A percentile compares a stretch with the other conserved stretches of the same genome.
Evolutionary conservation across 2,329 filamentous ascomycete species (phyloP).

Genomic region (Exophiala sp.): DNA sequence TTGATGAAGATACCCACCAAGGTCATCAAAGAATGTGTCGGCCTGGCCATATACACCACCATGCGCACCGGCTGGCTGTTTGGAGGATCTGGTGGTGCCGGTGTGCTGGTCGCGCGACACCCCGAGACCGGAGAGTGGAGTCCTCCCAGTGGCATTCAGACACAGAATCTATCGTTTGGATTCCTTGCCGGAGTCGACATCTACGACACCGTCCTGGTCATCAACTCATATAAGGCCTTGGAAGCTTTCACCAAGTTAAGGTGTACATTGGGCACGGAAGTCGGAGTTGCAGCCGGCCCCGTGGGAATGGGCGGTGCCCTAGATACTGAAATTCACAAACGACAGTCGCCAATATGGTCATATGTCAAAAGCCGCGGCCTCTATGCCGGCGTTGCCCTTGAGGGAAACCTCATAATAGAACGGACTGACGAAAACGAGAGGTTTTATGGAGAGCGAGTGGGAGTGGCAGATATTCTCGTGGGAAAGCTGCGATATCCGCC

Average conservation of each 20-base stretch:
- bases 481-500: slow-evolving; percentile 56
- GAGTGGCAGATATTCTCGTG: slow-evolving; percentile 57
- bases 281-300: slow-evolving; percentile 70
- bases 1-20: slow-evolving; percentile 78
- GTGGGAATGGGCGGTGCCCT: slow-evolving; percentile 68
- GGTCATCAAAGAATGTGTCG: slow-evolving; percentile 83
- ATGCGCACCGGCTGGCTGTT: slow-evolving; percentile 92
- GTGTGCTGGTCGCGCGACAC: slow-evolving; percentile 75
- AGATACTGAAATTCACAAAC: slow-evolving; percentile 62
- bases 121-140: slow-evolving; percentile 80
- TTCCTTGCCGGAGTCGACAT: slow-evolving; percentile 91
- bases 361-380: slow-evolving; percentile 87
- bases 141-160: slow-evolving; percentile 80
- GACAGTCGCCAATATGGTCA: slow-evolving; percentile 67
- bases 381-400: slow-evolving; percentile 79
- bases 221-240: slow-evolving; percentile 78
- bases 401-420: slow-evolving; percentile 81
- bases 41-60: slow-evolving; percentile 87
- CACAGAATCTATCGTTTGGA: slow-evolving; percentile 81
- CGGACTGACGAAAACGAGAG: slow-evolving; percentile 80
- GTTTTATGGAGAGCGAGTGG: slow-evolving; percentile 67
- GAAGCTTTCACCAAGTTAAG: slow-evolving; percentile 75
- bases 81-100: slow-evolving; percentile 83
- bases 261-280: slow-evolving; percentile 74
- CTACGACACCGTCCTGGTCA: slow-evolving; percentile 90